phyloP scores from a whole-genome alignment of 495 filamentous ascomycete genomes.

The Penicillium turbatum region DNA sequence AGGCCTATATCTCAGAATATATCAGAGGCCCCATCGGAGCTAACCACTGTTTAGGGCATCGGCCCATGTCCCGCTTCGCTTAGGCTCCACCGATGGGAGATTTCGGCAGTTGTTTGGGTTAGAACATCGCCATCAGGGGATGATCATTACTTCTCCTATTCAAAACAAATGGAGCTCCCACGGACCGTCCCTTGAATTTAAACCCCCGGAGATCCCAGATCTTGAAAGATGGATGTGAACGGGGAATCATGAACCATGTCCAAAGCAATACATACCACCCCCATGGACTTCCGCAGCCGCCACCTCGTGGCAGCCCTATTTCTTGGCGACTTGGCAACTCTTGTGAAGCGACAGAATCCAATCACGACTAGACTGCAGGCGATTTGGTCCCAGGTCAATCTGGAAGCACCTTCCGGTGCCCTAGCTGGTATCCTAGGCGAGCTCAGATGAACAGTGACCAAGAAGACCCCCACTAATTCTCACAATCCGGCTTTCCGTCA shows the following conservation, averaged over 20 bases:
- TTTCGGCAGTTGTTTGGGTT: not conserved
- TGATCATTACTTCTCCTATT: not conserved
- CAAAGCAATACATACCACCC: too few relatives aligned
- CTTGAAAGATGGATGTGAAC: too few relatives aligned
- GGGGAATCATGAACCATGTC: too few relatives aligned
- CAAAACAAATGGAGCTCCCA: not conserved
- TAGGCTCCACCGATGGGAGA: not conserved
- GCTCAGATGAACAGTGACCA: not conserved
- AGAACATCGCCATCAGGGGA: too few relatives aligned
- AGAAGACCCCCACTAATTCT: too few relatives aligned
- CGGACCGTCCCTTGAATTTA: not conserved
- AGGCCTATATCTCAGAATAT: too few relatives aligned
- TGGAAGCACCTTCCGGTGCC: not conserved
- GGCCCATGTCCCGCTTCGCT: not conserved
- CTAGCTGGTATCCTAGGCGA: not conserved
- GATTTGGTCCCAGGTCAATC: not conserved
- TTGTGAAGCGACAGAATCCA: not conserved
- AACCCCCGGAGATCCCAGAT: not conserved
- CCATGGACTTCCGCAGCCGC: not conserved
- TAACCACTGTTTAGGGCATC: not conserved
- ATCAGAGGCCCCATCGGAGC: too few relatives aligned
- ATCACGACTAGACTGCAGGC: not conserved
- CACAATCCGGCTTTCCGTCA: too few relatives aligned
- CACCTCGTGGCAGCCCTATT: not conserved
- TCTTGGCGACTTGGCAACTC: not conserved